Evolutionary conservation across 192 early-diverging fungal genomes (phyloP), one percentile per base, ranked within the genome.

Genomic region (Helicostylum pulchrum): DNA sequence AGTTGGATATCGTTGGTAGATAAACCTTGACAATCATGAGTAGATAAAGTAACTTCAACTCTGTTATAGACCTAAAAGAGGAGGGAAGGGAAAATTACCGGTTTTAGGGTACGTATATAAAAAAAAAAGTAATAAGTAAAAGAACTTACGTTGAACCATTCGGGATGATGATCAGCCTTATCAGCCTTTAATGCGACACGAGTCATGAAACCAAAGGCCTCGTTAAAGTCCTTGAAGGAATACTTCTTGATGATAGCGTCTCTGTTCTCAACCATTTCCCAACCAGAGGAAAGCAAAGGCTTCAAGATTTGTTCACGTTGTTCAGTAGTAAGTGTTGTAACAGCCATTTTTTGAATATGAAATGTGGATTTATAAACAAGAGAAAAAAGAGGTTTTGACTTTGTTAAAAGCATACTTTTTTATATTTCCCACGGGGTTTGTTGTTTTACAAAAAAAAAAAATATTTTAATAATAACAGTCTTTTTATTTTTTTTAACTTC

Each of bases 201-300:
- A 9, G 92, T 84, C 97, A 99, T 99, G 77, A 99, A 99, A 5
- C 88, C 89, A 80, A 94, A 99, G 6, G 94, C 94, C 53, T 85
- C 80, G 75, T 80, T 86, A 70, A 99, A 99, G 70, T 91, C 83
- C 49, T 82, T 74, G 77, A 96, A 97, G 47, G 45, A 39, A 71
- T 92, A 94, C 15, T 80, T 81, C 73, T 92, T 94, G 59, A 80
- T 73, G 62, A 90, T 89, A 21, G 87, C 88, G 64, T 92, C 91
- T 42, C 90, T 81, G 10, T 75, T 77, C 17, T 76, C 64, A 12
- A 80, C 82, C n/a, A 90, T 51, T 46, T 66, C 66, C 91, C 91
- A 92, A 52, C 79, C 85, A 42, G 43, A 42, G 26, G 74, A 65
- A n/a, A 71, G 23, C 52, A 76, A 50, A 68, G 73, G 66, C 53